Conservation (phyloP, 805 yeast genomes). For the Candida chauliodis region DNA sequence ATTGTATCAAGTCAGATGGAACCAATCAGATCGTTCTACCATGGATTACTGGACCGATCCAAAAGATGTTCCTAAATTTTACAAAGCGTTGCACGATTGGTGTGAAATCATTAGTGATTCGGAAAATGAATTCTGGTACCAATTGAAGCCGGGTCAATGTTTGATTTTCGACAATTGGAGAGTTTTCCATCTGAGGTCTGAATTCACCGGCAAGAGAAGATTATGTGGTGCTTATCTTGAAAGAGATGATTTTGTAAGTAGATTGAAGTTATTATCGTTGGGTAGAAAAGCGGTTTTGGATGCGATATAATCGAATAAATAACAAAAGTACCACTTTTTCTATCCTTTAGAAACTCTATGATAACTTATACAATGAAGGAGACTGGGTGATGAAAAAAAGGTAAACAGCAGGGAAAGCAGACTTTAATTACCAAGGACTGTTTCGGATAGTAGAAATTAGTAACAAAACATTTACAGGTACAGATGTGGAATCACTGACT, state of each 20-base stretch:
- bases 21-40: conserved; percentile 64
- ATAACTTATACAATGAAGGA: too few relatives aligned
- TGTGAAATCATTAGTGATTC: conserved; percentile 45
- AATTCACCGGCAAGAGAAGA: conserved; percentile 62
- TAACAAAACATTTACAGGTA: too few relatives aligned
- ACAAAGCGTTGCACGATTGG: conserved; percentile 59
- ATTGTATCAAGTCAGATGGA: conserved; percentile 65
- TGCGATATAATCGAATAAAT: conserved; percentile 18
- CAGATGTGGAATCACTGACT: too few relatives aligned
- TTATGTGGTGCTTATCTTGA: conserved; percentile 73
- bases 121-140: conserved; percentile 51
- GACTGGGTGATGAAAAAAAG: too few relatives aligned
- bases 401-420: too few relatives aligned
- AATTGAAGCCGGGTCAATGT: conserved; percentile 61
- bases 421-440: too few relatives aligned
- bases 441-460: too few relatives aligned
- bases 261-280: conserved; percentile 42
- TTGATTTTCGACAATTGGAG: conserved; percentile 73
- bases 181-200: conserved; percentile 64
- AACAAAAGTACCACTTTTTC: too few relatives aligned
- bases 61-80: conserved; percentile 48
- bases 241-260: conserved; percentile 58
- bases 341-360: too few relatives aligned
- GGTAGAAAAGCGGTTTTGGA: conserved; percentile 47
- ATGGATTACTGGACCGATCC: conserved; percentile 50